Conservation (phyloP, 2,329 filamentous ascomycete genomes). For the Penicillium palitans region DNA sequence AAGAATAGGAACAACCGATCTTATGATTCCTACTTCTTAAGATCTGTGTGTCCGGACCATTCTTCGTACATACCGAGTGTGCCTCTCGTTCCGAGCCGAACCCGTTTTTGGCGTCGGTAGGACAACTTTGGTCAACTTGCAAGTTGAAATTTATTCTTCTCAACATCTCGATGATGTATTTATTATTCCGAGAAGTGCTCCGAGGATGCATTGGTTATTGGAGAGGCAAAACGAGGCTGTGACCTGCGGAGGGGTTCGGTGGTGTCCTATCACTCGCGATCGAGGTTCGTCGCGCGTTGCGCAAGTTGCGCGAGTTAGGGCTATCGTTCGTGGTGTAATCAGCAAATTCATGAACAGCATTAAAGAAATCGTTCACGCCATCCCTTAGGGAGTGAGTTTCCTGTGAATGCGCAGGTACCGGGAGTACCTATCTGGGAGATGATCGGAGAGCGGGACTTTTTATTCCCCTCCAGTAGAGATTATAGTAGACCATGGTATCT, state of each 20-base stretch:
- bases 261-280: neutral
- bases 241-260: neutral
- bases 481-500: neutral
- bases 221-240: neutral
- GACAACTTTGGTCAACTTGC: neutral
- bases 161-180: neutral
- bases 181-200: conserved; percentile 1
- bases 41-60: neutral
- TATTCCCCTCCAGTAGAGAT: neutral
- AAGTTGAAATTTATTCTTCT: neutral
- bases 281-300: neutral
- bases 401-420: conserved; percentile 2
- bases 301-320: neutral
- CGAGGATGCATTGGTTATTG: neutral
- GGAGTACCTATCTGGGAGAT: neutral
- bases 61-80: neutral
- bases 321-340: neutral
- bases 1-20: neutral
- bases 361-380: neutral
- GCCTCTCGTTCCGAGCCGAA: neutral
- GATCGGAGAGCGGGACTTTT: neutral
- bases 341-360: neutral
- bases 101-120: neutral
- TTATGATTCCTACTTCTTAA: neutral
- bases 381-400: neutral